Base-by-base conservation (phyloP, 2,329 filamentous ascomycete species). In the Aspergillus luchuensis region DNA sequence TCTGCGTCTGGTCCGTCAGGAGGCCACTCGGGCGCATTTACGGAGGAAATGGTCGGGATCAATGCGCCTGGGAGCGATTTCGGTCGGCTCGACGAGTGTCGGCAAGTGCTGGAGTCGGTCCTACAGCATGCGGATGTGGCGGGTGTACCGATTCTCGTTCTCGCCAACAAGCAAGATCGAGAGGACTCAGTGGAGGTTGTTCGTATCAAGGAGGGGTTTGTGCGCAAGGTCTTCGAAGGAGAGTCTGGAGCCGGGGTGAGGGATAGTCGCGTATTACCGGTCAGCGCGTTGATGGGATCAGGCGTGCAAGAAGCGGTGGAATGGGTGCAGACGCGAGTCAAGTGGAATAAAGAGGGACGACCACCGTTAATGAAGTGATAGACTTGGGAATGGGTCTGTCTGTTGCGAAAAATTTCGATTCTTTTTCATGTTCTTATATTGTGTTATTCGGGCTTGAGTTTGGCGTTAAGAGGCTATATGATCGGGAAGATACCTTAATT, bases 171-270 rank as follows among this genome's bases (percentile, higher is more conserved):
- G 79, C 95, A 99, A 80, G 95, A 99, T 76, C 82, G 94, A 2
- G 95, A 99, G 78, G 95, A 98, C 77, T 98, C 94, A 69, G 91
- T 98, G 56, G 95, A 99, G 82, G 95, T 97, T 2, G 94, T 98
- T 62, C 84, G 92, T 66, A 97, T 99, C 74, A 99, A 99, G 79
- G 95, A 99, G 76, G 95, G 94, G 0, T 82, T 98, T 57, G 93
- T 99, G 55, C 90, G 96, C 78, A 92, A 91, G 80, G 93, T 99
- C 21, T 95, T 97, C 81, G 93, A 98, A 81, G 91, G 95, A 19
- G 91, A 96, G 73, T 95, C 94, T 79, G 92, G 92, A 0, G 85
- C 84, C 45, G 90, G 88, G 64, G 91, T 97, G 56, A 85, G 94
- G 65, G 95, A 99, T 79, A 96, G 91, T 72, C 84, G 95, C 62